These are phyloP conservation scores for Torrubiellomyces zombiae DNA, from an alignment of 2,329 filamentous ascomycete genomes.

Conservation along the genomic window DNA sequence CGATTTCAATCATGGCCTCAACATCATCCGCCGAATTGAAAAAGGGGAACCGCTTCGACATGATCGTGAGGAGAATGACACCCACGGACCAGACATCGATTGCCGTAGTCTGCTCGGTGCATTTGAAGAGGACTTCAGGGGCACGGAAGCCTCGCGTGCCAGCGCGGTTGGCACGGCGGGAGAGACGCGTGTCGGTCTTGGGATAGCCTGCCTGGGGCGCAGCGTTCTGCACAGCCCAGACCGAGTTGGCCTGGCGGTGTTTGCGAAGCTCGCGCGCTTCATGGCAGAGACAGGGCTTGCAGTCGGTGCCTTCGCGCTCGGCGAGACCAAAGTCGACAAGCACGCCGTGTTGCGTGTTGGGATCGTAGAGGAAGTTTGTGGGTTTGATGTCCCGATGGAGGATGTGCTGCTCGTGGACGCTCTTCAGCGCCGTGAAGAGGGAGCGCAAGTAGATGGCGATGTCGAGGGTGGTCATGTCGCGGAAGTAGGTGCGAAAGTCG, in stretches of 20 bases:
- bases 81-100: slow-evolving; percentile 96
- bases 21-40: slow-evolving; percentile 98
- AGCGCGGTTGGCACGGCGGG: slow-evolving; percentile 80
- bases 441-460: slow-evolving; percentile 82
- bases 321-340: slow-evolving; percentile 98
- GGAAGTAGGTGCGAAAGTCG: slow-evolving; percentile 90
- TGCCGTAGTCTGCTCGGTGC: slow-evolving; percentile 81
- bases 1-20: slow-evolving; percentile 93
- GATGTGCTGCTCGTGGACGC: slow-evolving; percentile 71
- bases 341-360: slow-evolving; percentile 62
- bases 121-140: slow-evolving; percentile 93
- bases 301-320: slow-evolving; percentile 63
- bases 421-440: slow-evolving; percentile 68
- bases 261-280: slow-evolving; percentile 47
- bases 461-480: slow-evolving; percentile 70
- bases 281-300: slow-evolving; percentile 68
- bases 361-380: slow-evolving; percentile 92
- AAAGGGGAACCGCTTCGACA: slow-evolving; percentile 87
- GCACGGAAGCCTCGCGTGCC: slow-evolving; percentile 92
- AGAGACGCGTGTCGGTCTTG: slow-evolving; percentile 75
- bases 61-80: slow-evolving; percentile 89
- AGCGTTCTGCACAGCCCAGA: slow-evolving; percentile 33
- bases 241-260: slow-evolving; percentile 38
- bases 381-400: slow-evolving; percentile 94
- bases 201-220: slow-evolving; percentile 54